Evolutionary conservation across 2,329 filamentous ascomycete species (phyloP).

Genomic region (Akanthomyces uredinophilus): DNA sequence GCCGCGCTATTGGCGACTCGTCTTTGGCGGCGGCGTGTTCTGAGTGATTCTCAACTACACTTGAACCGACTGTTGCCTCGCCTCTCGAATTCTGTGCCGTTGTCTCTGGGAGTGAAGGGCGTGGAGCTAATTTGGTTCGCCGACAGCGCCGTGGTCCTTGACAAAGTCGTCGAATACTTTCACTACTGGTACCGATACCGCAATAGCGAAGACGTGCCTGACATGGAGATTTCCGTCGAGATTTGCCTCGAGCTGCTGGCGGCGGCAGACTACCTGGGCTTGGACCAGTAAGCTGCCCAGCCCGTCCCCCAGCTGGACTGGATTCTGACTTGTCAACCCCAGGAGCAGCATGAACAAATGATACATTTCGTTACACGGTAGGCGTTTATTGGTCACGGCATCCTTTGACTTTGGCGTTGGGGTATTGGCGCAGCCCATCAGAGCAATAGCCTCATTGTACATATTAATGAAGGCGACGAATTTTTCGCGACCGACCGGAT

Average conservation of each 20-base stretch:
- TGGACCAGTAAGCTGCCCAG: conserved; percentile 47
- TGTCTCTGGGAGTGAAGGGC: conserved; percentile 14
- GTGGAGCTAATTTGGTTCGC: conserved; percentile 20
- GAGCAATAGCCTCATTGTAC: conserved; percentile 2
- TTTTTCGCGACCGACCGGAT: not conserved
- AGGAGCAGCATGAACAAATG: conserved; percentile 36
- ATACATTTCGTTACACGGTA: conserved; percentile 14
- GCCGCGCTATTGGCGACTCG: conserved; percentile 17
- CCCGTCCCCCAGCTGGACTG: conserved; percentile 17
- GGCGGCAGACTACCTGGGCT: conserved; percentile 69
- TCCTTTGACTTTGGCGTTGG: not conserved
- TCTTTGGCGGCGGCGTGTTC: conserved; percentile 30
- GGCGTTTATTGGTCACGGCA: not conserved
- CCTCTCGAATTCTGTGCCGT: conserved; percentile 18
- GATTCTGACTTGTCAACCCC: conserved; percentile 24
- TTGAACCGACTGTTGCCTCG: conserved; percentile 51
- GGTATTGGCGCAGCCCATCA: not conserved
- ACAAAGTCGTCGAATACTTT: conserved; percentile 78
- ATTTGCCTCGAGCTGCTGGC: conserved; percentile 72
- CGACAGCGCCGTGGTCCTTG: conserved; percentile 63
- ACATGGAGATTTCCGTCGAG: conserved; percentile 77
- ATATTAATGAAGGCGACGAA: not conserved
- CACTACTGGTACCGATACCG: conserved; percentile 75
- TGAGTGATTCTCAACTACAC: conserved; percentile 54
- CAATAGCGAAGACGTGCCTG: conserved; percentile 66